Base-by-base conservation (phyloP, 176 grass and related monocot genomes). In the Typha latifolia region DNA sequence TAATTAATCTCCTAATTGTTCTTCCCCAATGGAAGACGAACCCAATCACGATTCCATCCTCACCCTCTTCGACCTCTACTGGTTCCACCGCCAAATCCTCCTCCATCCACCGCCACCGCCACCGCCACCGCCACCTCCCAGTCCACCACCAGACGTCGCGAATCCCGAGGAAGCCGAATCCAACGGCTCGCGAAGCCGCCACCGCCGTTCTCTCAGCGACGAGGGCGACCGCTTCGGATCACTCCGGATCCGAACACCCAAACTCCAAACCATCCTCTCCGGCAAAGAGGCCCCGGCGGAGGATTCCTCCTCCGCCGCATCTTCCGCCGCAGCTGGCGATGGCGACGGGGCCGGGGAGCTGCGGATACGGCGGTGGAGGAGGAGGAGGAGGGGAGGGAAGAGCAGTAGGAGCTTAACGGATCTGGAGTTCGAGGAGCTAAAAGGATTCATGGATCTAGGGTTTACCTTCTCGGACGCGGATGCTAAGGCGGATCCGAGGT, bases 351-450 rank as follows among this genome's bases (percentile, higher is more conserved):
- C 20, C 32, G 0, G 16, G 29, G 51, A 31, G 14, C 31, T 48
- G 43, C 47, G 77, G 71, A 10, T 48, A 21, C 27, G 77, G 22
- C 68, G 43, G 55, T 51, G 72, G 47, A 51, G 10, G 18, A 16
- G 11, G 63, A 20, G 63, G 73, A 34, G 31, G 50, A 65, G 49
- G 72, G 64, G 48, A 10, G 12, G 48, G 48, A 48, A 13, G 48
- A 74, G 78, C 29, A 82, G 75, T 63, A 78, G 78, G 73, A 97
- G 94, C 79, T 66, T 93, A 76, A 84, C 89, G 37, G 89, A 99
- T 64, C 73, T 93, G 61, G 94, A 99, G 71, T 74, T 93, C 74
- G 86, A 99, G 79, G 94, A 99, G 81, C 37, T 99, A 2, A 85
- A 93, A 72, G 94, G 86, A 0, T 66, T 99, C 3, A 76, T 65